Evolutionary conservation across 345 rosid species (phyloP).

Genomic region (Turritis glabra): DNA sequence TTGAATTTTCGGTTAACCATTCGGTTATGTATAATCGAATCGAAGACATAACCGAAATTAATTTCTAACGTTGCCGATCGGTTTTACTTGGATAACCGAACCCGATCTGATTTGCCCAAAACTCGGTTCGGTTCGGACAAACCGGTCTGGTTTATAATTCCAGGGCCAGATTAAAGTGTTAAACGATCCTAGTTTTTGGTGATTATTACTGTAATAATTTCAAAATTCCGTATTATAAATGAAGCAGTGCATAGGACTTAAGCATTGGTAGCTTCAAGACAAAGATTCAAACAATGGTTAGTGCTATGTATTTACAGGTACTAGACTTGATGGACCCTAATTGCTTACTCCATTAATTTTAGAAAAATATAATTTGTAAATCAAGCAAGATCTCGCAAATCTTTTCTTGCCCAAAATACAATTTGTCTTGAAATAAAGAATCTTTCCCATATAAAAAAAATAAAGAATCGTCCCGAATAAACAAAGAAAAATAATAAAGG

Average conservation of each 20-base stretch:
- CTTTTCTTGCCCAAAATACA: conserved; percentile 7
- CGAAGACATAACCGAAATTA: too few relatives aligned
- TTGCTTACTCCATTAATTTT: conserved; percentile 5
- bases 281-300: conserved; percentile 9
- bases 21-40: too few relatives aligned
- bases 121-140: too few relatives aligned
- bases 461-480: conserved; percentile 8
- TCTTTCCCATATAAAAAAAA: neutral
- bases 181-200: neutral
- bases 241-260: conserved; percentile 9
- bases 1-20: too few relatives aligned
- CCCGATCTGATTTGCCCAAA: too few relatives aligned
- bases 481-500: neutral
- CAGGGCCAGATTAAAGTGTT: conserved; percentile 2
- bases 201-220: neutral
- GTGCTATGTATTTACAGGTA: neutral
- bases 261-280: conserved; percentile 24
- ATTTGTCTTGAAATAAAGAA: conserved; percentile 20
- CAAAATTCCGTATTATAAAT: neutral
- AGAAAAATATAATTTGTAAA: neutral
- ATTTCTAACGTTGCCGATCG: too few relatives aligned
- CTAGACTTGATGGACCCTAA: neutral
- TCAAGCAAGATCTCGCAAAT: conserved; percentile 21
- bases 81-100: too few relatives aligned
- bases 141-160: too few relatives aligned